Base-by-base conservation (phyloP, 805 yeast species). In the Ogataea glucozyma region DNA sequence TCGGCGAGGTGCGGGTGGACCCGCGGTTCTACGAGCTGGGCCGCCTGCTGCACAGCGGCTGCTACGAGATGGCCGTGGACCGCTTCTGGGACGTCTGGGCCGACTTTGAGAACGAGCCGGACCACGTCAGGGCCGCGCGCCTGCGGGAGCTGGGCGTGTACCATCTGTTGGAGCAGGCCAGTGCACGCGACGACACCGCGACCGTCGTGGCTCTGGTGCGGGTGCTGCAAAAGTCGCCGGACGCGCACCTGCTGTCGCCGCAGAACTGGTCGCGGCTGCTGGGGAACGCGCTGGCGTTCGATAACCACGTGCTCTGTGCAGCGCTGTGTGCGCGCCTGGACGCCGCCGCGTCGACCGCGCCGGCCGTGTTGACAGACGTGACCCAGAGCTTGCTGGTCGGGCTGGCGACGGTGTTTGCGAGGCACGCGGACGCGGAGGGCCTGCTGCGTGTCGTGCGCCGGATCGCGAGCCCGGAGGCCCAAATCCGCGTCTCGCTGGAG, bases 11-110 rank as follows among this genome's bases (percentile, higher is more conserved):
- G 22, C 29, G 38, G 3, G 27, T 45, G 12, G 46, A 52, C 9
- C 29, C 32, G 8, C 17, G 45, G 2, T 46, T 43, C 13, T 58
- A 49, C 44, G 58, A 56, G 17, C 44, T 62, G 4, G 36, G 40
- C 6, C 36, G 52, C 18, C 44, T 48, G 6, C 14, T 62, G 3
- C 21, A 40, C 2, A 37, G 43, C 22, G 51, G 47, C 9, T 49
- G 54, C 26, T 58, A 59, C 38, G 62, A 58, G 33, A 39, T 43
- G 36, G 64, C 66, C 2, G 27, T 48, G 1, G 43, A 29, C 3
- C n/a, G 35, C 12, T 56, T 57, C 29, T 49, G 56, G 56, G 24
- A 39, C 1, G 19, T 45, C n/a, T 30, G 44, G 19, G 29, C 16
- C 12, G 12, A 26, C 11, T 44, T 43, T 22, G 16, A 31, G n/a